Conservation (phyloP, 2,329 filamentous ascomycete species). For the Thermothelomyces thermophilus region DNA sequence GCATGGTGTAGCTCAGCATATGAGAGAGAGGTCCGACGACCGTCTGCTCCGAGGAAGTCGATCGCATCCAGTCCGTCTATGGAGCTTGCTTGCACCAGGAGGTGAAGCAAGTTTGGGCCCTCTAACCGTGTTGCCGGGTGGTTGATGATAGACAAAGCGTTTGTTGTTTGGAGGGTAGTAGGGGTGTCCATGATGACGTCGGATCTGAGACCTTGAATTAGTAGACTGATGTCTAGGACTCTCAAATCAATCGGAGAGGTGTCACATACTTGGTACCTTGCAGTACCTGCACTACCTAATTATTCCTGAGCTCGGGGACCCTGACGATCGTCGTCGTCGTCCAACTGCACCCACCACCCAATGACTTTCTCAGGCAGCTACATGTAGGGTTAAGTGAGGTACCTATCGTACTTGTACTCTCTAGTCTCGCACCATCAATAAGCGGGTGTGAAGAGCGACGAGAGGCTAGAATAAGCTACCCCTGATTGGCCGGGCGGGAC, state of each 20-base stretch:
- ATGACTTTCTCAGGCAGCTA: too few relatives aligned
- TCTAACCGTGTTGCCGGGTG: constrained; percentile 34
- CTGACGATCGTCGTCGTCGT: too few relatives aligned
- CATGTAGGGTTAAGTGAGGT: too few relatives aligned
- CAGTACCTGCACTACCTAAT: too few relatives aligned
- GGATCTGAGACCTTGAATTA: neutral
- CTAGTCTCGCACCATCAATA: too few relatives aligned
- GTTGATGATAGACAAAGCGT: constrained; percentile 41
- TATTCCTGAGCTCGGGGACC: too few relatives aligned
- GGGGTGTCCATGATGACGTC: neutral
- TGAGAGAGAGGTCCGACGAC: constrained; percentile 42
- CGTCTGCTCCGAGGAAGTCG: constrained; percentile 52
- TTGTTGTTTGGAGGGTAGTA: neutral
- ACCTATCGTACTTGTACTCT: too few relatives aligned
- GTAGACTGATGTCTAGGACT: neutral
- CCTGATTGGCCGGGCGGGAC: constrained; percentile 15
- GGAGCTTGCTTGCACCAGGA: constrained; percentile 49
- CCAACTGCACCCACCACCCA: too few relatives aligned
- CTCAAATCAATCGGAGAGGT: too few relatives aligned
- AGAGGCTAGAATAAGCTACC: constrained; percentile 8
- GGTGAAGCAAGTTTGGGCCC: constrained; percentile 43
- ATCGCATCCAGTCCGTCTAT: constrained; percentile 45
- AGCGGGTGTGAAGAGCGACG: too few relatives aligned
- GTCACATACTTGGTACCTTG: too few relatives aligned
- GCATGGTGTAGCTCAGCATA: constrained; percentile 57